phyloP scores from a whole-genome alignment of 495 filamentous ascomycete species.

The Penicillium mononematosum region DNA sequence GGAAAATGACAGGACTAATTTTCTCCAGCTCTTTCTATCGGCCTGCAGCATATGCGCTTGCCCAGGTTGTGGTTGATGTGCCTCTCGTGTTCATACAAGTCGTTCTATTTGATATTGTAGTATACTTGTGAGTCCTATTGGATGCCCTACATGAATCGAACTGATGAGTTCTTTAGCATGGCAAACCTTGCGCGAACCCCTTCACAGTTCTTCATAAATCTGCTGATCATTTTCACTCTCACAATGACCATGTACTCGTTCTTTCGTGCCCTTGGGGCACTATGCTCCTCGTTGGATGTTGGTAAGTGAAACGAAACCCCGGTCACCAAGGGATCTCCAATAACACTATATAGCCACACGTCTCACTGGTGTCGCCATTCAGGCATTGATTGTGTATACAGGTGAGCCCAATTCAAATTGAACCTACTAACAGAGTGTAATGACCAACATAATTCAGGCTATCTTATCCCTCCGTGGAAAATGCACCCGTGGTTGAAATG shows the following conservation, averaged over 20 bases:
- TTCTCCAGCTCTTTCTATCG: conserved; percentile 67
- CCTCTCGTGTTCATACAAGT: conserved; percentile 71
- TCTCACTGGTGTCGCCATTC: conserved; percentile 62
- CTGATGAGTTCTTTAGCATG: conserved; percentile 41
- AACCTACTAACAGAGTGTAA: neutral
- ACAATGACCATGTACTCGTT: conserved; percentile 79
- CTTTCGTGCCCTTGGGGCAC: conserved; percentile 70
- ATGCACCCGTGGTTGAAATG: conserved; percentile 84
- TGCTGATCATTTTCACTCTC: conserved; percentile 57
- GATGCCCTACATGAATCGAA: neutral
- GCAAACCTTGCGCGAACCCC: conserved; percentile 62
- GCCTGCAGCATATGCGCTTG: conserved; percentile 74
- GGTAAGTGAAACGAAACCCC: conserved; percentile 24
- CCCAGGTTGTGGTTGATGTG: conserved; percentile 72
- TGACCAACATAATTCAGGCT: conserved; percentile 47
- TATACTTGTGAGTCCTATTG: conserved; percentile 59
- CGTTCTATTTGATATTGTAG: conserved; percentile 67
- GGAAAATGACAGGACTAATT: neutral
- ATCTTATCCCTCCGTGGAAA: conserved; percentile 65
- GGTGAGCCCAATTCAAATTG: conserved; percentile 21
- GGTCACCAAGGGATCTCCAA: neutral
- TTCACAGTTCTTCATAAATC: conserved; percentile 80
- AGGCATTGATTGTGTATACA: conserved; percentile 72
- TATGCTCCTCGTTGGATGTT: conserved; percentile 61
- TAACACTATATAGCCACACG: conserved; percentile 50